Evolutionary conservation across 257 asterid species (phyloP).

Genomic region (Handroanthus guayacan): DNA sequence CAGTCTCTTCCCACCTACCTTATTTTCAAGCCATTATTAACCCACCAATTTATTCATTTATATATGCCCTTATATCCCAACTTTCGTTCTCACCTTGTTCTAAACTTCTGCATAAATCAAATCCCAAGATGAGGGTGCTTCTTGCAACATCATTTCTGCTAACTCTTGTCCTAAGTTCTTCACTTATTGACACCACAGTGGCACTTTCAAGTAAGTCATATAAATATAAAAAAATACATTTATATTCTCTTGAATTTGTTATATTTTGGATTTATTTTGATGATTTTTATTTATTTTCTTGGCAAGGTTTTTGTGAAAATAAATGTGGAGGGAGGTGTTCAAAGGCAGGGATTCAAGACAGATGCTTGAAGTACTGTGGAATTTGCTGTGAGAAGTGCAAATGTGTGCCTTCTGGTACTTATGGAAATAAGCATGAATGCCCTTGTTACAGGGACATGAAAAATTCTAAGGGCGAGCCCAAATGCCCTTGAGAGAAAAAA

Average conservation of each 20-base stretch:
- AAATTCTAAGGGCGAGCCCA: conserved; percentile 68
- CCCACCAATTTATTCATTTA: conserved; percentile 8
- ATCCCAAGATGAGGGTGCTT: conserved; percentile 35
- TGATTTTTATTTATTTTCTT: not conserved
- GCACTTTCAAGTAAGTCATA: conserved; percentile 50
- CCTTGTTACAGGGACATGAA: conserved; percentile 76
- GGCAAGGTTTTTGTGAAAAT: conserved; percentile 46
- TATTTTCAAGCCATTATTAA: conserved; percentile 16
- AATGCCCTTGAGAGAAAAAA: conserved; percentile 56
- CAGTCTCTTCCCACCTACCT: conserved; percentile 27
- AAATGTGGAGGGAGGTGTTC: conserved; percentile 61
- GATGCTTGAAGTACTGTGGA: conserved; percentile 67
- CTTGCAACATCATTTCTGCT: conserved; percentile 39
- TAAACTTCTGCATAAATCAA: not conserved
- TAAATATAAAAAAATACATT: not conserved
- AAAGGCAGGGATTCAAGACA: conserved; percentile 59
- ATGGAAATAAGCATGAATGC: conserved; percentile 70
- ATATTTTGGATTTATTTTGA: not conserved
- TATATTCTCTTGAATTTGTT: not conserved
- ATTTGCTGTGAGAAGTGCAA: conserved; percentile 67
- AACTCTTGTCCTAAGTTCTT: conserved; percentile 49
- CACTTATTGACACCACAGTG: conserved; percentile 45
- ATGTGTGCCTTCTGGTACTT: conserved; percentile 81
- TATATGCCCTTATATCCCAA: not conserved
- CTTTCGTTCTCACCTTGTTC: not conserved